Conservation (phyloP, 2,329 filamentous ascomycete species). For the Fusarium gaditjirri region DNA sequence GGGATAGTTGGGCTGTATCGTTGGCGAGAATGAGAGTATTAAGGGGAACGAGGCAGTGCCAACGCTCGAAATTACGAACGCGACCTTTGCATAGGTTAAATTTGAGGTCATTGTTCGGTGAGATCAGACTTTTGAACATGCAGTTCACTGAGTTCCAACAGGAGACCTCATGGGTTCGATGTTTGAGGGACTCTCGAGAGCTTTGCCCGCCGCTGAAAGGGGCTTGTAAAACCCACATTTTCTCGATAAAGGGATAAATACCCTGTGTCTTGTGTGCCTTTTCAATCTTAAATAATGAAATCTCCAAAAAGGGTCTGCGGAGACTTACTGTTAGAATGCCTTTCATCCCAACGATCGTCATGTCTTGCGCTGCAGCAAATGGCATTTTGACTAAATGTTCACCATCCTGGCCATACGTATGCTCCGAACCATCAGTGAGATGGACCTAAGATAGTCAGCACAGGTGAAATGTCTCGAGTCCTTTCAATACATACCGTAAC, state of each 20-base stretch:
- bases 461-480: accelerated
- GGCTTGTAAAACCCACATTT: background rate
- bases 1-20: accelerated
- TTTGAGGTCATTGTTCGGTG: accelerated
- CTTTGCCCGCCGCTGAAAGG: accelerated
- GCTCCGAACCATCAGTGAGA: background rate
- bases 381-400: accelerated
- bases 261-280: background rate
- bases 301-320: accelerated
- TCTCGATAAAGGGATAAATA: background rate
- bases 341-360: accelerated
- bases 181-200: accelerated
- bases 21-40: background rate
- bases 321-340: background rate
- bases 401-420: accelerated
- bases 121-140: background rate
- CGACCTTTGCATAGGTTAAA: background rate
- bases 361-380: accelerated
- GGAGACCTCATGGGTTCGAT: background rate
- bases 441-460: background rate
- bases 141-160: background rate
- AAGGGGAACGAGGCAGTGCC: accelerated
- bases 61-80: background rate
- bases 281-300: accelerated
- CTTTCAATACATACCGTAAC: background rate